A percentile compares a stretch with the other conserved stretches of the same genome.
Conservation (phyloP, 306 rosid genomes). For the Heteromeles arbutifolia region DNA sequence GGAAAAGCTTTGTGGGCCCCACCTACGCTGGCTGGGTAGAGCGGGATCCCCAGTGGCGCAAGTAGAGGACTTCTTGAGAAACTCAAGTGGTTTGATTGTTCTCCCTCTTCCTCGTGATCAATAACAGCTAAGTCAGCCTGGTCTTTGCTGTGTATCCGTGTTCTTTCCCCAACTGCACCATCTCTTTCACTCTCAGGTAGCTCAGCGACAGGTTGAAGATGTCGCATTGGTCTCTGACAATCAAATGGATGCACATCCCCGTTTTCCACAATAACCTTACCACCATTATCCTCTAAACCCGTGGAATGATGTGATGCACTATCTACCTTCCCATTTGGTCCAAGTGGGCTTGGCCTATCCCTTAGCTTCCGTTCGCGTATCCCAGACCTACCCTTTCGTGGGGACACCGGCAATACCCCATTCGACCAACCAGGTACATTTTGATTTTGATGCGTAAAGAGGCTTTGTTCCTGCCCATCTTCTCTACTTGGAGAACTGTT, state of each 20-base stretch:
- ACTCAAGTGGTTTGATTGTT: constrained; percentile 39
- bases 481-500: constrained; percentile 61
- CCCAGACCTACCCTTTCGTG: constrained; percentile 61
- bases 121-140: constrained; percentile 32
- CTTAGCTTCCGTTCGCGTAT: constrained; percentile 69
- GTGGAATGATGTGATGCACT: constrained; percentile 41
- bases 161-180: constrained; percentile 40
- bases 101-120: constrained; percentile 68
- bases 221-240: constrained; percentile 75
- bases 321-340: constrained; percentile 86
- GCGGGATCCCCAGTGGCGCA: constrained; percentile 95
- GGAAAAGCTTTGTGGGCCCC: constrained; percentile 81
- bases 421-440: constrained; percentile 65
- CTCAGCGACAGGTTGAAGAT: constrained; percentile 78
- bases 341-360: constrained; percentile 96
- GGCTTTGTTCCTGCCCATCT: constrained; percentile 64
- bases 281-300: constrained; percentile 53
- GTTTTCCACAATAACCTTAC: constrained; percentile 61
- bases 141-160: constrained; percentile 48
- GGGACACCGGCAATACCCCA: constrained; percentile 72
- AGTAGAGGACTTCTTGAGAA: constrained; percentile 60
- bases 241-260: constrained; percentile 65
- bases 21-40: constrained; percentile 78
- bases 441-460: constrained; percentile 54
- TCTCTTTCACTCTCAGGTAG: constrained; percentile 60